Conservation (phyloP, 2,329 filamentous ascomycete genomes). For the Chalaropsis ovoidea region DNA sequence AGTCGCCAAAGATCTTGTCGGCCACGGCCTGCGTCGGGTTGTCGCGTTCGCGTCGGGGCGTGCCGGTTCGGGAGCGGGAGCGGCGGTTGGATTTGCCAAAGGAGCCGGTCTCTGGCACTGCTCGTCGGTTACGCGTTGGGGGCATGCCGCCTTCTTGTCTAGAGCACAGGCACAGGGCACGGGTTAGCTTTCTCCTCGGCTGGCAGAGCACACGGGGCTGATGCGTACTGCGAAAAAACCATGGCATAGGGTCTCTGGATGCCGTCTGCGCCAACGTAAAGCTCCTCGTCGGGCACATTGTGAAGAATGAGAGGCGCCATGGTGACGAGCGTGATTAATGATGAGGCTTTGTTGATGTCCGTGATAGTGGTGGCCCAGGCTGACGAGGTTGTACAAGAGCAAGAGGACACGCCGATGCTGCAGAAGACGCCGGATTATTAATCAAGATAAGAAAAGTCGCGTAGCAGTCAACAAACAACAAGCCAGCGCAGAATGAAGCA, state of each 20-base stretch:
- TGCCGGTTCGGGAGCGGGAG: constrained; percentile 52
- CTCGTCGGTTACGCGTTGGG: constrained; percentile 42
- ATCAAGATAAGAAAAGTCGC: neutral
- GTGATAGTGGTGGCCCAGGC: neutral
- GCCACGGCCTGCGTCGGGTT: constrained; percentile 53
- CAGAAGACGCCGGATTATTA: no score
- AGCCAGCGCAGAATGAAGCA: neutral
- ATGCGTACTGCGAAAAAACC: constrained; percentile 51
- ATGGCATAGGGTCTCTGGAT: constrained; percentile 56
- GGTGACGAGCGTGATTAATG: constrained; percentile 28
- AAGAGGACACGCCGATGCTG: no score
- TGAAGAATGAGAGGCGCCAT: constrained; percentile 59
- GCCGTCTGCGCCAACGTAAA: constrained; percentile 56
- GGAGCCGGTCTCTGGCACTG: constrained; percentile 51
- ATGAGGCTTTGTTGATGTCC: neutral
- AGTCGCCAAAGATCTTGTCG: constrained; percentile 52
- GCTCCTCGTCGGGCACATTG: constrained; percentile 58
- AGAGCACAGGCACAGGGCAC: neutral
- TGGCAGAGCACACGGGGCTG: no score
- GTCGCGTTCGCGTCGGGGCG: constrained; percentile 45
- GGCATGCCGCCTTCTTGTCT: constrained; percentile 46
- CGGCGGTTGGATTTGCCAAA: constrained; percentile 58
- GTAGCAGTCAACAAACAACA: neutral
- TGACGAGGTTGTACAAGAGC: no score
- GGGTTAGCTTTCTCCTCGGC: constrained; percentile 5